Evolutionary conservation across 148 eudicot genomes (phyloP), one percentile per base, ranked within the genome.

Genomic region (Rhododendron simsii): DNA sequence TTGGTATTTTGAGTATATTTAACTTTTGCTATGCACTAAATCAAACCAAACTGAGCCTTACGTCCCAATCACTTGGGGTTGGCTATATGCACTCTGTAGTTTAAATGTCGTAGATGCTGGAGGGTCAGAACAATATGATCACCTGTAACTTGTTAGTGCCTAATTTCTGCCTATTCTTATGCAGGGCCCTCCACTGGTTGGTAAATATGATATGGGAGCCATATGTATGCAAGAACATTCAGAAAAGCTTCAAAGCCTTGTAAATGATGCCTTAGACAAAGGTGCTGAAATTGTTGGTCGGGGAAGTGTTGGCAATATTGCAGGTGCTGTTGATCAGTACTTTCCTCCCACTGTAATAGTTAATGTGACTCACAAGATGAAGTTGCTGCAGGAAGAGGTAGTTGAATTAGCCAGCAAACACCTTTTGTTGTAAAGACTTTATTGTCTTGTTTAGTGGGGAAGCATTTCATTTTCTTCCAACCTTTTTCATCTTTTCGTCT

Each of bases 181-280:
- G 92, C 90, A 97, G 99, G 99, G 99, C 15, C 99, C 99, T 88
- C 98, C 99, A 87, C 93, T 93, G 81, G 87, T 89, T 81, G 98
- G 98, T 74, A 97, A 91, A 88, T 95, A 93, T 91, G 99, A 97
- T 81, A 97, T 97, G 99, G 99, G 99, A 83, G 99, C 98, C 81
- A 94, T 97, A 87, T 97, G 99, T 88, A 95, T 97, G 98, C 98
- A 92, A 91, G 99, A 97, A 86, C 98, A 97, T 91, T 91, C 98
- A 83, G 99, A 97, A 89, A 97, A 87, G 91, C 99, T 97, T 91
- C 99, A 95, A 88, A 91, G 86, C 88, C 96, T 95, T 37, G 95
- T 97, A 79, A 94, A 93, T 87, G 99, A 97, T 86, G 99, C 99
- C 74, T 61, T 93, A 84, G 98, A 97, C 86, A 94, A 95, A 95